Evolutionary conservation across 768 basidiomycete species (phyloP), one percentile per base, ranked within the genome.

Genomic region (Cystofilobasidium capitatum): DNA sequence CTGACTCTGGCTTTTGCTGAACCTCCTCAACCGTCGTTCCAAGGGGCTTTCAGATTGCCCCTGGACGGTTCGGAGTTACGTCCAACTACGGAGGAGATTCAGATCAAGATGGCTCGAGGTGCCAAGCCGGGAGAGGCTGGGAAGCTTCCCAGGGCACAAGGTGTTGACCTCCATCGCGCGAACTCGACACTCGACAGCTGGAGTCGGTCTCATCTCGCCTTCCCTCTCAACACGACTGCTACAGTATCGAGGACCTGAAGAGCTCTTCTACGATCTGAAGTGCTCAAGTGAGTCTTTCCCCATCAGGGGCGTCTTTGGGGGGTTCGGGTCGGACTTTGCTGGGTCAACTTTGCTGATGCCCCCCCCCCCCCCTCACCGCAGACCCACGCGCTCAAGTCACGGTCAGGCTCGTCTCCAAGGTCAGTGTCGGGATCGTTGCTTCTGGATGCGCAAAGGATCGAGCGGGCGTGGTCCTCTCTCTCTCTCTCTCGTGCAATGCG

Each of bases 81-180:
- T 87, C 92, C 62, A 98, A 98, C 79, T 98, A 97, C 75, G 2
- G 89, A 98, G 75, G 94, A 98, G 77, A 82, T 99, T 2, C 94
- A 99, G 78, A 97, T 98, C 76, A 97, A 98, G 80, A 99, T 99
- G 94, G 96, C 96, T 13, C 96, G 98, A 77, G 96, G 96, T 49
- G 96, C 96, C 14, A 99, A 99, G 79, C 96, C 96, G n/a, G 96
- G 96, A 26, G 96, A 99, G 79, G 96, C 96, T 70, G 96, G 96
- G 76, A 94, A 98, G 79, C n/a, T 83, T 99, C 64, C 94, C 96
- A 12, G 94, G 96, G 33, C 91, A 98, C 82, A 99, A 99, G 76
- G 96, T 99, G 26, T 96, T 92, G 20, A 80, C 77, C 24, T 88
- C 91, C 37, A 99, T 99, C 76, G 96, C 93, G 71, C 87, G 93